A percentile compares a stretch with the other conserved stretches of the same genome.
These are phyloP conservation scores for Blastobotrys buckinghamii DNA, from an alignment of 1,139 yeast genomes.

Conservation along the genomic window DNA sequence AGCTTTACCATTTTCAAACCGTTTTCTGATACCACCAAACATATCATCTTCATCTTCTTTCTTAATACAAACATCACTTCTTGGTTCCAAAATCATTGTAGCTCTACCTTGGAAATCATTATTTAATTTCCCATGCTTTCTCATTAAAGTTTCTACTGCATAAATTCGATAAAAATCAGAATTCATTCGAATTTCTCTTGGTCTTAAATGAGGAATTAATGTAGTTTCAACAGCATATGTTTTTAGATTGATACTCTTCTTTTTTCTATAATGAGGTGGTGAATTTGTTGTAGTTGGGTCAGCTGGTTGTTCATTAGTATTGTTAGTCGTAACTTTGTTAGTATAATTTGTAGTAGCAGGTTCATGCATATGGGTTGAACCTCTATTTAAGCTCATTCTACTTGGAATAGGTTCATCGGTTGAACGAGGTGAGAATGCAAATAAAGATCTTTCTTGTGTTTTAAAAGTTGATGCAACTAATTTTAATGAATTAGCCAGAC, in stretches of 20 bases:
- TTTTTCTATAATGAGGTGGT: neutral
- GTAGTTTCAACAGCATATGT: slow-evolving; percentile 31
- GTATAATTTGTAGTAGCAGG: slow-evolving; percentile 1
- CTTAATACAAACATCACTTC: slow-evolving; percentile 24
- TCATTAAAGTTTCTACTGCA: slow-evolving; percentile 34
- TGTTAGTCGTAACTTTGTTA: neutral
- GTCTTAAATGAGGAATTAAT: slow-evolving; percentile 27
- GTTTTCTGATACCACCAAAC: slow-evolving; percentile 26
- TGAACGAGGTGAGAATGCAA: slow-evolving; percentile 28
- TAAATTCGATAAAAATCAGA: slow-evolving; percentile 34
- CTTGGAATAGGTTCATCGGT: slow-evolving; percentile 29
- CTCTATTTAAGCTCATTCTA: slow-evolving; percentile 5
- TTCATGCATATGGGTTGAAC: slow-evolving; percentile 8
- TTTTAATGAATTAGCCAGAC: slow-evolving; percentile 25
- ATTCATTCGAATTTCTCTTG: slow-evolving; percentile 33
- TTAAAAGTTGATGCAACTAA: slow-evolving; percentile 29
- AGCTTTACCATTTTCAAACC: slow-evolving; percentile 15
- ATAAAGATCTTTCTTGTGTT: slow-evolving; percentile 23
- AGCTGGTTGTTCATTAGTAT: neutral
- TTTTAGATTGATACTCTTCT: slow-evolving; percentile 24
- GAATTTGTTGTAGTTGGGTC: slow-evolving; percentile 1
- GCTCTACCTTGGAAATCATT: slow-evolving; percentile 31
- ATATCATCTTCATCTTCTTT: slow-evolving; percentile 18
- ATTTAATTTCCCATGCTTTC: slow-evolving; percentile 32
- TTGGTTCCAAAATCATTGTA: slow-evolving; percentile 32